Conservation (phyloP, 2,329 filamentous ascomycete species). For the Zalaria sp. region DNA sequence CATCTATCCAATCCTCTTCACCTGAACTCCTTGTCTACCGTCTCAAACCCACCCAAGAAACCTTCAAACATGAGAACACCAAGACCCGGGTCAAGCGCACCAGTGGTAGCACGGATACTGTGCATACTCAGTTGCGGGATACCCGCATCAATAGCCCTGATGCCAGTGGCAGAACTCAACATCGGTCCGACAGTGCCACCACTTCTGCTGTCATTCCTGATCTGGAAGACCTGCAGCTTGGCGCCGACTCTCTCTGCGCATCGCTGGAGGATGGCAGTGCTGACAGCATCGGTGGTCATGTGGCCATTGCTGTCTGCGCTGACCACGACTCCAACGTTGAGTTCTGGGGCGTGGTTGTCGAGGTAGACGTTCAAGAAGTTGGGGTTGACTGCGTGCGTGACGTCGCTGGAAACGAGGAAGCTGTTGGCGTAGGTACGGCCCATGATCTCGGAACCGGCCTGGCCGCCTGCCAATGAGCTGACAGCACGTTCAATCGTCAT, state of each 20-base stretch:
- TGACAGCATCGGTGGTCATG: slow-evolving; percentile 88
- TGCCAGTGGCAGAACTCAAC: slow-evolving; percentile 66
- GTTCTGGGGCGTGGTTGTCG: slow-evolving; percentile 67
- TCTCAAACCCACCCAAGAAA: slow-evolving; percentile 76
- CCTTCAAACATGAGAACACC: slow-evolving; percentile 81
- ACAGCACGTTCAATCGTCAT: slow-evolving; percentile 67
- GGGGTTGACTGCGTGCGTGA: slow-evolving; percentile 86
- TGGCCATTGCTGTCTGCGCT: slow-evolving; percentile 79
- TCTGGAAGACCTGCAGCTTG: slow-evolving; percentile 79
- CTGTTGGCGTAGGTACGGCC: slow-evolving; percentile 80
- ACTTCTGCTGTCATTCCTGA: slow-evolving; percentile 76
- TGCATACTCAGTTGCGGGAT: slow-evolving; percentile 93
- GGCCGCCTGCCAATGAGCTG: slow-evolving; percentile 43
- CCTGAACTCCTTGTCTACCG: slow-evolving; percentile 68
- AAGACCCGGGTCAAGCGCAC: slow-evolving; percentile 70
- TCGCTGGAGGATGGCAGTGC: slow-evolving; percentile 63
- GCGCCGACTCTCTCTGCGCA: slow-evolving; percentile 61
- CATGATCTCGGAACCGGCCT: slow-evolving; percentile 41
- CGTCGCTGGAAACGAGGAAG: slow-evolving; percentile 85
- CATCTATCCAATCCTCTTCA: neutral
- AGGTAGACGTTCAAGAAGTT: slow-evolving; percentile 83
- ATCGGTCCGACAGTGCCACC: slow-evolving; percentile 94
- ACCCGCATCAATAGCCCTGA: slow-evolving; percentile 73
- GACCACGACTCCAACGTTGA: slow-evolving; percentile 78
- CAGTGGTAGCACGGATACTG: slow-evolving; percentile 77